Evolutionary conservation across 164 flowering plant species (phyloP), one percentile per base, ranked within the genome.

Genomic region (Platanus orientalis): DNA sequence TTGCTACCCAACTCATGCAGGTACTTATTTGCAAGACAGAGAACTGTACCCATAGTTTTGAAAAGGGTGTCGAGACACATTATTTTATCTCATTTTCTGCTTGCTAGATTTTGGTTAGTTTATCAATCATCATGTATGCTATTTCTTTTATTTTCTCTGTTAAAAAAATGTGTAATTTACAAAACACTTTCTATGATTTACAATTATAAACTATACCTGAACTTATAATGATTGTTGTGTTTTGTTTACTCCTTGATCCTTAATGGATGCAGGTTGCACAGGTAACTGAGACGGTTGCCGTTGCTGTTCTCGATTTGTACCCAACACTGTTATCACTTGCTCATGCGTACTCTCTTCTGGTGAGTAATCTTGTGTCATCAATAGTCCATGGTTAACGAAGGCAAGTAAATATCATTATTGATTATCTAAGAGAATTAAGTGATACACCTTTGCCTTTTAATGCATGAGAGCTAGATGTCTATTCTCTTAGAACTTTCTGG

Each of bases 1-100:
- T 89, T 85, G 94, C 88, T 34, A 48, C 78, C 62, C 97, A 94
- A 74, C 86, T 94, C 24, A 86, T 94, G 96, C 99, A 94, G 99
- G 99, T 94, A 87, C n/a, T n/a, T n/a, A n/a, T n/a, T n/a, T n/a
- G n/a, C n/a, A n/a, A n/a, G n/a, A n/a, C 42, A 23, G 28, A 53
- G 30, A 11, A 10, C 19, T 66, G 42, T 25, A 16, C 48, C 7
- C 17, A 6, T 36, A 36, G n/a, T 36, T 14, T 1, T 36, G 42
- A 36, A 36, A 36, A 7, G 36, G 36, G 9, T 32, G 36, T 9
- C 9, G 36, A 32, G 4, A 32, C 47, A 42, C 17, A 42, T 42
- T 4, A 42, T 42, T 0, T 3, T 42, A 10, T 34, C 10, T 34
- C 10, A 5, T 34, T 10, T 34, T 34, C 39, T 10, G 10, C 17